phyloP scores from a whole-genome alignment of 1,284 basidiomycete genomes.

The Meira nashicola region DNA sequence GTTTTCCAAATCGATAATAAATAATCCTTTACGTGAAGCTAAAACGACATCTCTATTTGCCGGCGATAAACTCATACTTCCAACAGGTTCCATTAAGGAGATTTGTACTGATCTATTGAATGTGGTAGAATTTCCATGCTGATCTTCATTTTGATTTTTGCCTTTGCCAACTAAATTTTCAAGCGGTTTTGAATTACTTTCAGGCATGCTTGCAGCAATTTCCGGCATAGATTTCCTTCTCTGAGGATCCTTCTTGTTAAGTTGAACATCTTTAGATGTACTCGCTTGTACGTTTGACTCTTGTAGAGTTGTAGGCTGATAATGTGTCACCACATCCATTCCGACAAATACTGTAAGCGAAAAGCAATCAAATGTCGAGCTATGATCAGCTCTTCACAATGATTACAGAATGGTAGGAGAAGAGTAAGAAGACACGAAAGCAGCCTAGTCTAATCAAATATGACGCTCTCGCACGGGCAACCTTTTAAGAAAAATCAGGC shows the following conservation, averaged over 20 bases:
- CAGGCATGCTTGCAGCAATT: background rate
- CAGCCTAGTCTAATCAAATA: no score
- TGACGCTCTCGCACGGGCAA: no score
- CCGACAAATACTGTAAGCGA: background rate
- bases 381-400: background rate
- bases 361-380: background rate
- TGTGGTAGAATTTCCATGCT: conserved; percentile 10
- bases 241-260: no score
- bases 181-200: background rate
- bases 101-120: conserved; percentile 16
- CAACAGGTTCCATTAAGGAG: conserved; percentile 37
- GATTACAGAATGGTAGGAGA: background rate
- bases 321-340: conserved; percentile 8
- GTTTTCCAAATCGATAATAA: conserved; percentile 87
- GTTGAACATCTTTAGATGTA: no score
- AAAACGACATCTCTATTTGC: conserved; percentile 50
- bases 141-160: background rate
- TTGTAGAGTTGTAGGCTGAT: background rate
- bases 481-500: no score
- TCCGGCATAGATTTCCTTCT: background rate
- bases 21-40: conserved; percentile 74
- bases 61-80: conserved; percentile 46
- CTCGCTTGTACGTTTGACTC: no score
- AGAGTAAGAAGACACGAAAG: no score
- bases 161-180: background rate